Conservation (phyloP, 2,329 filamentous ascomycete species). For the Penicillium sp. region DNA sequence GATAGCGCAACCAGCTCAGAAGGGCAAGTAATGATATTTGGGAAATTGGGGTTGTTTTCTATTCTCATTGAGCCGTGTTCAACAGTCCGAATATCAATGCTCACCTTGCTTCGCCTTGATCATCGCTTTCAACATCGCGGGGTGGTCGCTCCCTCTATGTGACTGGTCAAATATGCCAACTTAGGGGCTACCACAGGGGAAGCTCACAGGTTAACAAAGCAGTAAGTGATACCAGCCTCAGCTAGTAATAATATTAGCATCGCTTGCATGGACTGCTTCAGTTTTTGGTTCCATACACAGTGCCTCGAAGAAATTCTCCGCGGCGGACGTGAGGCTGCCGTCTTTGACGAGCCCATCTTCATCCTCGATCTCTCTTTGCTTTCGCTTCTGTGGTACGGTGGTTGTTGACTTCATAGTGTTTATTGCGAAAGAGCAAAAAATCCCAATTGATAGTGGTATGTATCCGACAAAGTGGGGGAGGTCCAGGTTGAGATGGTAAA, state of each 20-base stretch:
- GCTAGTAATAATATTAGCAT: constrained; percentile 6
- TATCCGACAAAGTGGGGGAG: not conserved
- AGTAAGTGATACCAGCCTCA: constrained; percentile 38
- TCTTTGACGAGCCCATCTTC: constrained; percentile 3
- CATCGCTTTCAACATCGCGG: constrained; percentile 73
- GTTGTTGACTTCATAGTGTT: not conserved
- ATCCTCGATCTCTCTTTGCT: not conserved
- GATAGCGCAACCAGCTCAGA: constrained; percentile 81
- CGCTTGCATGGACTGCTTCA: not conserved
- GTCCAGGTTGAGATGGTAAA: not conserved
- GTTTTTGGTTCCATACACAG: constrained; percentile 10
- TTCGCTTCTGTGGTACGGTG: constrained; percentile 1
- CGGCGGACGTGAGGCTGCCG: constrained; percentile 12
- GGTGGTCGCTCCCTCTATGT: constrained; percentile 53
- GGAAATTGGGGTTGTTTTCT: constrained; percentile 53
- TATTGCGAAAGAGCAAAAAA: not conserved
- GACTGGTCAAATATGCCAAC: not conserved
- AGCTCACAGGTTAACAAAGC: constrained; percentile 46
- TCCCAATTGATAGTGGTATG: not conserved
- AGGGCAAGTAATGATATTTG: constrained; percentile 71
- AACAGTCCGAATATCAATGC: constrained; percentile 22
- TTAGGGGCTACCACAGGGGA: too few relatives aligned
- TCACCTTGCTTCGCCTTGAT: constrained; percentile 68
- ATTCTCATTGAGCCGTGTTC: not conserved
- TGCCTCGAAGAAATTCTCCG: constrained; percentile 23